Conservation (phyloP, 768 basidiomycete genomes). For the Mycena kentingensis region DNA sequence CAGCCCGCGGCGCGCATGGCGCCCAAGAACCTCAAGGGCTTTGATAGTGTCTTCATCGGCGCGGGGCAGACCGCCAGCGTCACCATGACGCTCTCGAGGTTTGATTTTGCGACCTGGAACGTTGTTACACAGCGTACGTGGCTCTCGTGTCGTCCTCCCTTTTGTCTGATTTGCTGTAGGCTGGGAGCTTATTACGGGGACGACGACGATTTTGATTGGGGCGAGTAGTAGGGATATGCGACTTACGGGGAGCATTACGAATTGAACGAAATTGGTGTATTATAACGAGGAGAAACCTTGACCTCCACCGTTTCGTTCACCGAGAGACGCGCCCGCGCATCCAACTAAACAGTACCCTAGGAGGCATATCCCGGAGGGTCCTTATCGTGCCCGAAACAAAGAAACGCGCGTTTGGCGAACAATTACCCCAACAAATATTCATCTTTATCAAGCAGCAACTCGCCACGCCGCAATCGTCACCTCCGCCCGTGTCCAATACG, state of each 20-base stretch:
- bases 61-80: conserved; percentile 49
- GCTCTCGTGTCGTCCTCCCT: neutral
- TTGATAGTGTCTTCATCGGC: conserved; percentile 49
- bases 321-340: too few relatives aligned
- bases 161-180: neutral
- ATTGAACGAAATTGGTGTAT: conserved; percentile 25
- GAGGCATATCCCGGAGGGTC: too few relatives aligned
- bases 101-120: conserved; percentile 58
- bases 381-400: too few relatives aligned
- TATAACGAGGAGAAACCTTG: too few relatives aligned
- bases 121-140: conserved; percentile 43
- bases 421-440: too few relatives aligned
- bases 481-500: too few relatives aligned
- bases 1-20: conserved; percentile 49
- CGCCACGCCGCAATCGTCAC: too few relatives aligned
- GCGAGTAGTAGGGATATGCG: conserved; percentile 53
- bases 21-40: conserved; percentile 56
- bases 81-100: conserved; percentile 49
- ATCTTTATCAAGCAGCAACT: too few relatives aligned
- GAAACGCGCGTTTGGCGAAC: too few relatives aligned
- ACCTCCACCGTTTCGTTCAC: too few relatives aligned
- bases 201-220: conserved; percentile 48
- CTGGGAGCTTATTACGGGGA: conserved; percentile 57
- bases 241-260: conserved; percentile 42
- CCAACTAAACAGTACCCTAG: too few relatives aligned